Percentiles rank a stretch among this genome's conserved stretches.
Conservation (phyloP, 257 asterid species). For the Capsicum rhomboideum region DNA sequence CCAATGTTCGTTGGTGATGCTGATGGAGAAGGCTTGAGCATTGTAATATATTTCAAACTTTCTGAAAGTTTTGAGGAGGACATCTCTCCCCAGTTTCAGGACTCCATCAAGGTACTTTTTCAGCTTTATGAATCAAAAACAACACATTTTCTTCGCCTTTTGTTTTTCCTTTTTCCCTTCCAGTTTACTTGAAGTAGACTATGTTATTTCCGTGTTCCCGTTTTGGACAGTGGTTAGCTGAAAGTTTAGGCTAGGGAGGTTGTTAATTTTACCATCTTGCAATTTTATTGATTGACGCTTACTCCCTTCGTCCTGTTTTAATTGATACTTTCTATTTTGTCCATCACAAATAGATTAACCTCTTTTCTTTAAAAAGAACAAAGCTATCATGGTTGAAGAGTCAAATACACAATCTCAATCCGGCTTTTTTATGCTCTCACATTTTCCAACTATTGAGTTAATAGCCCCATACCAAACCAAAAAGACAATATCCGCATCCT, state of each 20-base stretch:
- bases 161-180: neutral
- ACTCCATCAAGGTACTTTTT: conserved; percentile 44
- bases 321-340: neutral
- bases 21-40: conserved; percentile 79
- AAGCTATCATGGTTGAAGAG: neutral
- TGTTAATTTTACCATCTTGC: neutral
- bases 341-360: neutral
- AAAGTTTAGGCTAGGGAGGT: neutral
- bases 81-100: conserved; percentile 53
- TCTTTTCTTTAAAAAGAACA: neutral
- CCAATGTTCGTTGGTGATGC: conserved; percentile 67
- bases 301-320: neutral
- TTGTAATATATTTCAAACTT: conserved; percentile 56
- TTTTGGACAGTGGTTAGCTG: neutral
- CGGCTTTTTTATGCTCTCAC: neutral
- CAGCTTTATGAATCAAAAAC: neutral
- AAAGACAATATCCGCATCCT: neutral
- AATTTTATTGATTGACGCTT: neutral
- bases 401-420: neutral
- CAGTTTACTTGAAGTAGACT: neutral
- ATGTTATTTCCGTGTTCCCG: neutral
- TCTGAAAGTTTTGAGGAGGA: conserved; percentile 53
- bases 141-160: neutral
- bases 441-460: neutral
- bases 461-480: neutral